Conservation (phyloP, 495 filamentous ascomycete species). For the Neurospora sp. region DNA sequence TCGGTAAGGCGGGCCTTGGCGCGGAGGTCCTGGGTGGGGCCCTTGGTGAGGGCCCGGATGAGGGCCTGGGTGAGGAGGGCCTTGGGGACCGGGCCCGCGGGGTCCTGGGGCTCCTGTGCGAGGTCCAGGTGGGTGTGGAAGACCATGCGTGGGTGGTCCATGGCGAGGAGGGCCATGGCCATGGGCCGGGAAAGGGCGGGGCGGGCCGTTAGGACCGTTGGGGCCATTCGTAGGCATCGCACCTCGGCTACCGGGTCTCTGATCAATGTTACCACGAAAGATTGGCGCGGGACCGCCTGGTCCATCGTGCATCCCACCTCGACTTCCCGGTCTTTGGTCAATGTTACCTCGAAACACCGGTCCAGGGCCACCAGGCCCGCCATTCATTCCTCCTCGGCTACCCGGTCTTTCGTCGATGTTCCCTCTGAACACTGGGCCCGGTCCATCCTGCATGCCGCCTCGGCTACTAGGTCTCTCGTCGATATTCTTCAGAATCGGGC, state of each 20-base stretch:
- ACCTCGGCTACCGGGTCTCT: conserved; percentile 15
- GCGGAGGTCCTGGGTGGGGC: conserved; percentile 3
- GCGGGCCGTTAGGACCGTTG: conserved; percentile 1
- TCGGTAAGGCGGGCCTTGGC: neutral
- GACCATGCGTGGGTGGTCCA: conserved; percentile 20
- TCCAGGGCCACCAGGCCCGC: neutral
- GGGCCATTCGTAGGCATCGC: conserved; percentile 2
- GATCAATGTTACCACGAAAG: conserved; percentile 17
- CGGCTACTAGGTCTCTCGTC: neutral
- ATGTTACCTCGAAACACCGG: conserved; percentile 18
- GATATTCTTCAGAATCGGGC: neutral
- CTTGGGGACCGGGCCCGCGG: neutral
- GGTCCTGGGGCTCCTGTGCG: neutral
- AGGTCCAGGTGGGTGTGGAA: conserved; percentile 5
- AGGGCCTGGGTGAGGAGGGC: too few species aligned
- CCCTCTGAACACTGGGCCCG: neutral
- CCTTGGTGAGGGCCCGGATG: neutral
- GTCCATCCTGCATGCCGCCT: neutral
- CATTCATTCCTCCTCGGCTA: neutral
- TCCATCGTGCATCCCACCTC: conserved; percentile 1
- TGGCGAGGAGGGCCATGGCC: conserved; percentile 13
- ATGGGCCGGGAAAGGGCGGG: conserved; percentile 11
- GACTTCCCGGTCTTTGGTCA: conserved; percentile 16
- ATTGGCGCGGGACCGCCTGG: neutral
- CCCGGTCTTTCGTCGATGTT: neutral